A percentile compares a stretch with the other conserved stretches of the same genome.
Evolutionary conservation across 768 basidiomycete species (phyloP).

Genomic region (Rhodotorula toruloides): DNA sequence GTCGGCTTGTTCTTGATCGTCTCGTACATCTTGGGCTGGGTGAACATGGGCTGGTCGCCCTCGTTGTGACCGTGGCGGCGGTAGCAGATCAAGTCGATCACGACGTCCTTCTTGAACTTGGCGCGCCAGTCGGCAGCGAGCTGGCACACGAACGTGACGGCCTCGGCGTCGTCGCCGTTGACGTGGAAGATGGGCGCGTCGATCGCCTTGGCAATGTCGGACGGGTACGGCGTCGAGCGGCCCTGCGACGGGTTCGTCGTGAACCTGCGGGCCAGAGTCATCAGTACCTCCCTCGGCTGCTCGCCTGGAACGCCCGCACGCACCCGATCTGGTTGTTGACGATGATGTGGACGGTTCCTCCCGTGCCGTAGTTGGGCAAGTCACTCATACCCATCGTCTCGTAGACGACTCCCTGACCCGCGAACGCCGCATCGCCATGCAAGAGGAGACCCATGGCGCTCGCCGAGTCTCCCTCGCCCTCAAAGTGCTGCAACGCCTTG

Average conservation of each 20-base stretch:
- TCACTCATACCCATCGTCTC: constrained; percentile 99
- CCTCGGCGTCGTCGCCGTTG: constrained; percentile 94
- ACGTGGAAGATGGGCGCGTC: constrained; percentile 99
- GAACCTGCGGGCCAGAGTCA: no score
- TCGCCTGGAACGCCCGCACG: no score
- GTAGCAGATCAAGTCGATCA: constrained; percentile 97
- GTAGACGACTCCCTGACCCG: constrained; percentile 96
- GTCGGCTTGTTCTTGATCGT: constrained; percentile 84
- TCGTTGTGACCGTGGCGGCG: constrained; percentile 98
- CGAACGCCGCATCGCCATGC: constrained; percentile 97
- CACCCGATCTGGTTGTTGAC: constrained; percentile 99
- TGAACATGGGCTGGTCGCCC: constrained; percentile 97
- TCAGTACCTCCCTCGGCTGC: no score
- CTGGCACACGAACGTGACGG: constrained; percentile 96
- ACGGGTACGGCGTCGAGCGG: constrained; percentile 94
- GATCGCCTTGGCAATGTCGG: constrained; percentile 96
- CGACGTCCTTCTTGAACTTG: constrained; percentile 98
- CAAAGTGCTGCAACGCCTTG: constrained; percentile 91
- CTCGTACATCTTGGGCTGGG: constrained; percentile 93
- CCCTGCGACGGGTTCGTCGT: constrained; percentile 97
- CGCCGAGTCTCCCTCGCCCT: constrained; percentile 57
- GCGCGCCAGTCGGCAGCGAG: constrained; percentile 97
- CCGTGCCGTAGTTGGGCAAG: constrained; percentile 90
- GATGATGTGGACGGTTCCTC: constrained; percentile 95
- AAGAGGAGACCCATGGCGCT: constrained; percentile 92